Conservation (phyloP, 768 basidiomycete species). For the Lentinula boryana region DNA sequence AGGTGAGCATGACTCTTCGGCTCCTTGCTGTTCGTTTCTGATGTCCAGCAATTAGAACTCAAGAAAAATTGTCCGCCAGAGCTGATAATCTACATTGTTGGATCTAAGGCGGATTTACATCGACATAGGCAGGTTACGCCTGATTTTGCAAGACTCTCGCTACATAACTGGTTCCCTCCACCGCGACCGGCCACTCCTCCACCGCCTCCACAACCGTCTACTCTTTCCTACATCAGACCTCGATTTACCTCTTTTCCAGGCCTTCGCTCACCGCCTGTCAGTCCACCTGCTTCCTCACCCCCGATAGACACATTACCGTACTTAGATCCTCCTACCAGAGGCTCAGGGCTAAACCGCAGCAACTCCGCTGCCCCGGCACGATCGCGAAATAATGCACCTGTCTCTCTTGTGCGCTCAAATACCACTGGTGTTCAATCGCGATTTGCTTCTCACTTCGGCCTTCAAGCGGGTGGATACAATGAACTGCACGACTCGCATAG, state of each 20-base stretch:
- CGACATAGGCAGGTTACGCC: slow-evolving; percentile 70
- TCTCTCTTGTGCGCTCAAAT: slow-evolving; percentile 43
- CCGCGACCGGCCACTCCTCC: slow-evolving; percentile 64
- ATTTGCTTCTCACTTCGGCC: slow-evolving; percentile 52
- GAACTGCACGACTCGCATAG: slow-evolving; percentile 56
- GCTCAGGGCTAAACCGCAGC: slow-evolving; percentile 47
- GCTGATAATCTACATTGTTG: slow-evolving; percentile 92
- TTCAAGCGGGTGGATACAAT: slow-evolving; percentile 44
- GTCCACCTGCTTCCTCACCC: slow-evolving; percentile 35
- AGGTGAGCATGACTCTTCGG: slow-evolving; percentile 39
- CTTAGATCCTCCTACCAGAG: slow-evolving; percentile 52
- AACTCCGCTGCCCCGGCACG: slow-evolving; percentile 41
- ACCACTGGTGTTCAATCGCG: slow-evolving; percentile 39
- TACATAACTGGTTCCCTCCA: slow-evolving; percentile 87
- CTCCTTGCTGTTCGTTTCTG: slow-evolving; percentile 8
- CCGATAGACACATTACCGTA: slow-evolving; percentile 57
- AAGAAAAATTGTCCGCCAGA: slow-evolving; percentile 88
- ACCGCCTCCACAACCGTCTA: slow-evolving; percentile 54
- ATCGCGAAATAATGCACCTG: slow-evolving; percentile 36
- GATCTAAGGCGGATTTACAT: slow-evolving; percentile 82
- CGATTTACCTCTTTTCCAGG: slow-evolving; percentile 71
- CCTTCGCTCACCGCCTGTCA: slow-evolving; percentile 55
- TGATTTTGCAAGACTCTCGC: slow-evolving; percentile 75
- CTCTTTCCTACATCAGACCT: slow-evolving; percentile 72
- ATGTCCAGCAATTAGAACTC: slow-evolving; percentile 44